Base-by-base conservation (phyloP, 768 basidiomycete genomes). In the Boletus vinaceobasis region DNA sequence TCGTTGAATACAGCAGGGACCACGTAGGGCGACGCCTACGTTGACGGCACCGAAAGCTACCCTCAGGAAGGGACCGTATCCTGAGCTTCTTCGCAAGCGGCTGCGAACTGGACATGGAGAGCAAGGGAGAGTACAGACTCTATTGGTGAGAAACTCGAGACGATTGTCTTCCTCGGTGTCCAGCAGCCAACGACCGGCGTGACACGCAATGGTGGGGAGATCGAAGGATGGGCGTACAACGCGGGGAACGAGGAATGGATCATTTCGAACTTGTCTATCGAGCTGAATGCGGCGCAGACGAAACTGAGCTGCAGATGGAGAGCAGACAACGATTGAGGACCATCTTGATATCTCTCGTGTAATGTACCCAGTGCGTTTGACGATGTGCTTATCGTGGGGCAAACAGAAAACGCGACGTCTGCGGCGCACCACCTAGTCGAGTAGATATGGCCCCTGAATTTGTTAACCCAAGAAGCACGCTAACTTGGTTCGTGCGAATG, bases 11-110 rank as follows among this genome's bases (percentile, higher is more conserved):
- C 61, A 10, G 68, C 72, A 35, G 81, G 82, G 0, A 53, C 64
- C 7, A 86, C 87, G 0, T 77, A 74, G 42, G 88, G 88, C 1
- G 70, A 75, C 26, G 82, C 83, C 0, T 86, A 85, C 64, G 58
- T 90, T 19, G 89, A 90, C 64, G 89, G 90, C 61, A 88, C 88
- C 9, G 75, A 82, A 35, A 83, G 75, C 60, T 64, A 77, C 53
- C 82, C 82, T 21, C 82, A 83, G n/a, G 78, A 78, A n/a, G 75
- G 4, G 78, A 72, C 65, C 77, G 62, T 4, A 78, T 61, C 9
- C 63, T 88, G 50, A 75, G 62, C 1, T 80, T 88, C 64, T 48
- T 57, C 1, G 79, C 75, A 8, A 54, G 58, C 4, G 60, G 60
- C 13, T 65, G 71, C 9, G 50, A 65, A 46, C 56, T 89, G 27